Conservation (phyloP, 2,329 filamentous ascomycete genomes). For the Calonectria fujianensis region DNA sequence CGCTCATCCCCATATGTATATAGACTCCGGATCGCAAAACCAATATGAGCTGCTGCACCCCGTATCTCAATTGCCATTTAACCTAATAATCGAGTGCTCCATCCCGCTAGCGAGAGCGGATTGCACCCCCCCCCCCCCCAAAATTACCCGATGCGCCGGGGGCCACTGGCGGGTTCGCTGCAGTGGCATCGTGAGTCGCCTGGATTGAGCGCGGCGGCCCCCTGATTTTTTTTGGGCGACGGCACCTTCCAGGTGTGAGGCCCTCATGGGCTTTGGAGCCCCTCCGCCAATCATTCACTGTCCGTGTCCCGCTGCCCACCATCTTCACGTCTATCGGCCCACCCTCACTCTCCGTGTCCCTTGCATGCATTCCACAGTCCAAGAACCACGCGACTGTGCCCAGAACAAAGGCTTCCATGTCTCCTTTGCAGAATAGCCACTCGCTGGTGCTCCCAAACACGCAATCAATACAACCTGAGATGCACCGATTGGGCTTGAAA, state of each 20-base stretch:
- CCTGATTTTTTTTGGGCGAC: constrained; percentile 31
- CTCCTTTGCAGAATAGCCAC: neutral
- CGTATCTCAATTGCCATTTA: constrained; percentile 14
- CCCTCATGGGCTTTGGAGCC: constrained; percentile 10
- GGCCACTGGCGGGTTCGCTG: constrained; percentile 13
- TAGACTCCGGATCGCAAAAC: constrained; percentile 3
- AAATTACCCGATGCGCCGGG: constrained; percentile 32
- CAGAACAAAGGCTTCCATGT: constrained; percentile 11
- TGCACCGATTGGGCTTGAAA: constrained; percentile 29
- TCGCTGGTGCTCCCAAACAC: constrained; percentile 16
- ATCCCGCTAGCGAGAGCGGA: constrained; percentile 3
- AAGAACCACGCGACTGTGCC: constrained; percentile 37
- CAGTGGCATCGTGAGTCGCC: constrained; percentile 34
- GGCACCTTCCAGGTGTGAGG: constrained; percentile 24
- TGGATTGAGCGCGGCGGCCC: constrained; percentile 32
- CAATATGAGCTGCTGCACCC: constrained; percentile 5
- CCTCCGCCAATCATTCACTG: constrained; percentile 22
- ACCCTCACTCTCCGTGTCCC: constrained; percentile 8
- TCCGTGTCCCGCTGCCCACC: constrained; percentile 2
- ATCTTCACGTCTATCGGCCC: constrained; percentile 18
- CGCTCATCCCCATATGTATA: neutral
- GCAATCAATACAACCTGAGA: constrained; percentile 20
- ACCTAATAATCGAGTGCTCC: neutral
- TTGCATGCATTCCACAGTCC: constrained; percentile 29
- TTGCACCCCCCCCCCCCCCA: neutral